Percentiles rank a stretch among this genome's conserved stretches.
Evolutionary conservation across 2,329 filamentous ascomycete genomes (phyloP).

Genomic region (Xylaria sp.): DNA sequence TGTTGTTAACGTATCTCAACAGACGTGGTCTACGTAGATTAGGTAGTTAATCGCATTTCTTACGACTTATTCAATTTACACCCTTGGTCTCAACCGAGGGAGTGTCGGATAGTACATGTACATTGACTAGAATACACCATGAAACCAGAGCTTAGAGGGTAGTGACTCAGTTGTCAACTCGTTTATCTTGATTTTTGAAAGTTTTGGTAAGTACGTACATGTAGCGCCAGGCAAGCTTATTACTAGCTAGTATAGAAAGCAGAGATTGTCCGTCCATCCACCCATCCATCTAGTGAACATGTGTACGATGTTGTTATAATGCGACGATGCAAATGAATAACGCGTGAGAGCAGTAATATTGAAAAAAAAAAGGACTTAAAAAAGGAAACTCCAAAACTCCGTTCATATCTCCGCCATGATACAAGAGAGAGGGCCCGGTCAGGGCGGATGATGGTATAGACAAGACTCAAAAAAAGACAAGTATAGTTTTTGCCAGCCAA

Average conservation of each 20-base stretch:
- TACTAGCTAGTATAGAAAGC: conserved; percentile 22
- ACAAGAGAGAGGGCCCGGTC: conserved; percentile 24
- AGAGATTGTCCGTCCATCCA: conserved; percentile 23
- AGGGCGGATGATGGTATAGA: conserved; percentile 40
- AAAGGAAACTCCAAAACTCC: conserved; percentile 26
- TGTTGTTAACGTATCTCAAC: not conserved
- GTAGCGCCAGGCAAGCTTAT: not conserved
- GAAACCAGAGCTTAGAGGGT: not conserved
- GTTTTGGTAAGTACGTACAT: conserved; percentile 22
- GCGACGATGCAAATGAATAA: conserved; percentile 11
- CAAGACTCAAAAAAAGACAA: conserved; percentile 37
- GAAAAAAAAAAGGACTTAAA: too few species aligned
- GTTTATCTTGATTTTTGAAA: conserved; percentile 10
- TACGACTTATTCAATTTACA: not conserved
- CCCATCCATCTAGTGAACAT: conserved; percentile 10
- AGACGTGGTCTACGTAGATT: too few species aligned
- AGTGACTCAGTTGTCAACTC: not conserved
- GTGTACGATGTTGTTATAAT: conserved; percentile 21
- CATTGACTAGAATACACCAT: too few species aligned
- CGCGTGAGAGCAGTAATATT: conserved; percentile 10
- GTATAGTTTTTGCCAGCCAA: conserved; percentile 41
- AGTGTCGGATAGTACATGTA: not conserved
- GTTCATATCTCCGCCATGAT: conserved; percentile 26
- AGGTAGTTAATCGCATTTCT: not conserved
- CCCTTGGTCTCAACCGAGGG: not conserved